A percentile compares a stretch with the other conserved stretches of the same genome.
Conservation (phyloP, 441 rosid genomes). For the Breynia disticha region DNA sequence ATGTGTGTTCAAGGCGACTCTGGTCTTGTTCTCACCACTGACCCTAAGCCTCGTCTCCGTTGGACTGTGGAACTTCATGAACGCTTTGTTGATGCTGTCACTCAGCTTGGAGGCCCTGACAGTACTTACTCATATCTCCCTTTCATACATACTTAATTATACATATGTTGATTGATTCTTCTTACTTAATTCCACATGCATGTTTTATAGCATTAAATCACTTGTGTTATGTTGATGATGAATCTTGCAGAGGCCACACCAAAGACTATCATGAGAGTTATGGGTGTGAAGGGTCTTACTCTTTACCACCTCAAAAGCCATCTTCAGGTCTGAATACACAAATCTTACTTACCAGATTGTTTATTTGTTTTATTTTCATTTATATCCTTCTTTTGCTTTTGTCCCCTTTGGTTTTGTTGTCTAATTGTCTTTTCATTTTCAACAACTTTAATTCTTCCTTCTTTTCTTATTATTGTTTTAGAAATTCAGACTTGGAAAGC, state of each 20-base stretch:
- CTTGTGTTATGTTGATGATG: not conserved
- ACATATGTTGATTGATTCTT: not conserved
- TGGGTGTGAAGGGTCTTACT: slow-evolving; percentile 99
- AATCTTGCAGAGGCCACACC: slow-evolving; percentile 82
- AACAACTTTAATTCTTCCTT: slow-evolving; percentile 2
- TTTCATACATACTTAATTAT: not conserved
- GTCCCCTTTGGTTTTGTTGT: slow-evolving; percentile 18
- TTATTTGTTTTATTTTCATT: not conserved
- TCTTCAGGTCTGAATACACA: slow-evolving; percentile 73
- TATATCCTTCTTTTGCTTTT: slow-evolving; percentile 23
- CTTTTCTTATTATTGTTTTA: slow-evolving; percentile 22
- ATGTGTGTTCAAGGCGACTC: slow-evolving; percentile 98
- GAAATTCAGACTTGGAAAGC: slow-evolving; percentile 99
- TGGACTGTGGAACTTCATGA: slow-evolving; percentile 99
- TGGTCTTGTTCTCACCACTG: slow-evolving; percentile 97
- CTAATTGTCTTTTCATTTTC: slow-evolving; percentile 5
- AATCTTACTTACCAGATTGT: not conserved
- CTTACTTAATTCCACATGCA: not conserved
- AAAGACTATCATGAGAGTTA: slow-evolving; percentile 97
- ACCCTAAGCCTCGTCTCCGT: slow-evolving; percentile 98
- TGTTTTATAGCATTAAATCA: too few relatives aligned
- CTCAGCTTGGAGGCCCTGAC: slow-evolving; percentile 98
- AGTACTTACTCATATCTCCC: slow-evolving; percentile 32
- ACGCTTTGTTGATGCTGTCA: slow-evolving; percentile 97
- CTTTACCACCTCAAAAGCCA: slow-evolving; percentile 99